Evolutionary conservation across 1,284 basidiomycete species (phyloP).

Genomic region (Heliocybe sulcata): DNA sequence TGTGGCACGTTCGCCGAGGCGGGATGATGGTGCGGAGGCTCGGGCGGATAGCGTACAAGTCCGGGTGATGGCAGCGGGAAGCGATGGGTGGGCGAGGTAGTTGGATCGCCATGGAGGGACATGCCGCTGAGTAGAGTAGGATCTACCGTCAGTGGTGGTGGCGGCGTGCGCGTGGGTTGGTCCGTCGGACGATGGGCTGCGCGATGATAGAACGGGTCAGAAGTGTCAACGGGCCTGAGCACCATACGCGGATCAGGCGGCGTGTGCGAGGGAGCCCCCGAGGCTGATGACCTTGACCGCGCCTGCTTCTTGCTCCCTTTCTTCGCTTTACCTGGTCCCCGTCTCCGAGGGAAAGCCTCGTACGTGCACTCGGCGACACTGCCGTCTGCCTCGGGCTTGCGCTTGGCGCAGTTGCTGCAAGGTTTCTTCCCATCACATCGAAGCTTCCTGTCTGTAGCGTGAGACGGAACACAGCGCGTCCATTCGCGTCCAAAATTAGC

Average conservation of each 20-base stretch:
- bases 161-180: not conserved
- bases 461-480: not conserved
- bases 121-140: not conserved
- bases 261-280: not conserved
- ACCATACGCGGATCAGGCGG: not conserved
- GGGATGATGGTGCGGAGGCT: not conserved
- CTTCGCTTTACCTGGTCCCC: slow-evolving; percentile 61
- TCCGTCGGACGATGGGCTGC: not conserved
- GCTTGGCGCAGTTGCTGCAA: slow-evolving; percentile 51
- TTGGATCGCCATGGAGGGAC: not conserved
- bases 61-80: not conserved
- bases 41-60: not conserved
- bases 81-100: not conserved
- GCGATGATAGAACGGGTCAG: not conserved
- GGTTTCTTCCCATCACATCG: slow-evolving; percentile 61
- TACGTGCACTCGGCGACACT: slow-evolving; percentile 38
- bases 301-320: slow-evolving; percentile 16
- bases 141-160: not conserved
- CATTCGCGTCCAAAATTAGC: not conserved
- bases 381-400: slow-evolving; percentile 20
- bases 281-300: not conserved
- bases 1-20: not conserved
- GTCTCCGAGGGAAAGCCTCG: slow-evolving; percentile 43
- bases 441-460: slow-evolving; percentile 53
- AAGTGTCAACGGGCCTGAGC: not conserved